Conservation (phyloP, 805 yeast genomes). For the Starmerella asiatica region DNA sequence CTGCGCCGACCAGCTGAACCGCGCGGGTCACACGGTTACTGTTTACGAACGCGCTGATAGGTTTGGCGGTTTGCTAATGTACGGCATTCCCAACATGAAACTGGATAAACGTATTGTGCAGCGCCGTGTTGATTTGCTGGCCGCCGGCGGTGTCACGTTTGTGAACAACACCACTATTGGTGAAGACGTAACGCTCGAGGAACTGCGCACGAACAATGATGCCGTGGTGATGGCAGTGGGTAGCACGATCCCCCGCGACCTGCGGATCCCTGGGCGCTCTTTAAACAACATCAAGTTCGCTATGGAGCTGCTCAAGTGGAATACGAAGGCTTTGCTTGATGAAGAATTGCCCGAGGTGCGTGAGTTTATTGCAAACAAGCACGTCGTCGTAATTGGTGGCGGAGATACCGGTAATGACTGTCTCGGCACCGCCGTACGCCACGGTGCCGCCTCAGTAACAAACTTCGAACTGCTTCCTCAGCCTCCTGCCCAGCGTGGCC, state of each 20-base stretch:
- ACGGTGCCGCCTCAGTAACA: constrained; percentile 86
- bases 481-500: constrained; percentile 74
- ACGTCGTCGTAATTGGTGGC: constrained; percentile 95
- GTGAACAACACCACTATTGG: constrained; percentile 70
- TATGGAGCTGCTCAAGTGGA: constrained; percentile 76
- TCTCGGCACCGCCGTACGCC: constrained; percentile 93
- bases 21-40: constrained; percentile 85
- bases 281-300: constrained; percentile 84
- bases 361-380: constrained; percentile 61
- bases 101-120: constrained; percentile 84
- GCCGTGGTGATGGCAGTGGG: constrained; percentile 90
- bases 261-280: constrained; percentile 87
- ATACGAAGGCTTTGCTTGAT: constrained; percentile 80
- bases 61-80: constrained; percentile 94
- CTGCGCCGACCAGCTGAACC: constrained; percentile 91
- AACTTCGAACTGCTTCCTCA: constrained; percentile 91
- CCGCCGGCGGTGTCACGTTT: constrained; percentile 78
- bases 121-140: constrained; percentile 82
- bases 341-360: constrained; percentile 67
- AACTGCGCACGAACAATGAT: constrained; percentile 50
- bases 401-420: constrained; percentile 99
- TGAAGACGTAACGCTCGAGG: constrained; percentile 61
- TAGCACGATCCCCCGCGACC: constrained; percentile 90
- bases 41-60: constrained; percentile 91
- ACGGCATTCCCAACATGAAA: constrained; percentile 99